Evolutionary conservation across 176 grass and related monocot species (phyloP), one percentile per base, ranked within the genome.

Genomic region (Coix lacrymajobi): DNA sequence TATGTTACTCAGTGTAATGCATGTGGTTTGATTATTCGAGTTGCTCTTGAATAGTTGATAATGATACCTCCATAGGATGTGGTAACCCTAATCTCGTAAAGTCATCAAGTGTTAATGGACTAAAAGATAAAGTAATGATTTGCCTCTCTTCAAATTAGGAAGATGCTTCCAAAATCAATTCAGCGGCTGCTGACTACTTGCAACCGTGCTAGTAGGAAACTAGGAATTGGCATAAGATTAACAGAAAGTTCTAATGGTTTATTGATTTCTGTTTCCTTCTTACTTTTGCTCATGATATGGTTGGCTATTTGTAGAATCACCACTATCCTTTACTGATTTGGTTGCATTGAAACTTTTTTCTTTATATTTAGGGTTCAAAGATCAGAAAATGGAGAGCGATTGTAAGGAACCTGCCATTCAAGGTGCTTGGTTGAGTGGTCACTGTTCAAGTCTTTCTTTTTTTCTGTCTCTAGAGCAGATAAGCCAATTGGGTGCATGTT

Each of bases 371-470:
- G 91, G 96, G 96, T 25, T 86, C 96, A 78, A 99, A 99, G 87
- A 88, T 80, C 62, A 93, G 75, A 31, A 99, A 99, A 67, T 96
- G 96, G 91, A 90, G 96, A 91, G 83, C 90, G 51, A 96, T 99
- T 70, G 85, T 99, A 85, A 92, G 96, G 83, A 98, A 98, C 57
- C 69, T 98, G 24, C 93, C 96, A 81, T 98, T 98, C 81, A 96
- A 98, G 96, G 96, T 98, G 71, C 73, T 79, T 68, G n/a, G 38
- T 73, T 80, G 54, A 78, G 64, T 88, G 43, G 29, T 33, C 8
- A 24, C 46, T 28, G 2, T 38, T 86, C 8, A 66, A 49, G 52
- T 58, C 16, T 81, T 19, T 32, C 17, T 9, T 52, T 64, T 52
- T 76, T 22, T 10, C 43, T 34, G n/a, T 62, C 25, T 65, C 8